Evolutionary conservation across 1,139 yeast species (phyloP).

Genomic region (Arxiozyma slooffiae): DNA sequence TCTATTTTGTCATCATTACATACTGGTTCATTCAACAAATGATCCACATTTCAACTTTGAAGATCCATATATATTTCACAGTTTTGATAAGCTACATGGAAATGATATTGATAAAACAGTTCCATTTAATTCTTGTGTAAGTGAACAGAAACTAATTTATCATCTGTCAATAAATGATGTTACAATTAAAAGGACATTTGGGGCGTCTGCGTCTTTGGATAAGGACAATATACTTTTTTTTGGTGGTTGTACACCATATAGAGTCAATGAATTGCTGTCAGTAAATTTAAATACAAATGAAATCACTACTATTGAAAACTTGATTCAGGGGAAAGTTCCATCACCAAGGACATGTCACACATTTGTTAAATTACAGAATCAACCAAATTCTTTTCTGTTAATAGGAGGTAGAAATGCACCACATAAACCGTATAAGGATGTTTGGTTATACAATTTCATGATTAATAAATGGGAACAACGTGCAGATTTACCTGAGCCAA

Average conservation of each 20-base stretch:
- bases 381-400: constrained; percentile 30
- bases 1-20: constrained; percentile 67
- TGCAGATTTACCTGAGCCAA: constrained; percentile 35
- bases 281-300: constrained; percentile 10
- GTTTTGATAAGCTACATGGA: neutral
- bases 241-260: constrained; percentile 37
- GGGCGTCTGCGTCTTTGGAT: constrained; percentile 25
- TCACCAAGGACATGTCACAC: constrained; percentile 55
- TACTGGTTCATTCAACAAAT: constrained; percentile 57
- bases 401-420: constrained; percentile 69
- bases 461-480: constrained; percentile 32
- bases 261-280: constrained; percentile 14
- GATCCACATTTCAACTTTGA: constrained; percentile 10
- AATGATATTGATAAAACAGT: too few species aligned
- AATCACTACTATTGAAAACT: constrained; percentile 5
- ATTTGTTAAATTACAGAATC: constrained; percentile 31
- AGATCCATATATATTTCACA: constrained; percentile 1
- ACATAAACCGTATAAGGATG: constrained; percentile 36
- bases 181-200: constrained; percentile 38
- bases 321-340: constrained; percentile 11
- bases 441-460: constrained; percentile 30
- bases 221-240: constrained; percentile 19
- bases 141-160: neutral
- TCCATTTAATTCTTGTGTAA: neutral
- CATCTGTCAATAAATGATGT: neutral